phyloP scores from a whole-genome alignment of 1,284 basidiomycete species.

The Cutaneotrichosporon cavernicola region DNA sequence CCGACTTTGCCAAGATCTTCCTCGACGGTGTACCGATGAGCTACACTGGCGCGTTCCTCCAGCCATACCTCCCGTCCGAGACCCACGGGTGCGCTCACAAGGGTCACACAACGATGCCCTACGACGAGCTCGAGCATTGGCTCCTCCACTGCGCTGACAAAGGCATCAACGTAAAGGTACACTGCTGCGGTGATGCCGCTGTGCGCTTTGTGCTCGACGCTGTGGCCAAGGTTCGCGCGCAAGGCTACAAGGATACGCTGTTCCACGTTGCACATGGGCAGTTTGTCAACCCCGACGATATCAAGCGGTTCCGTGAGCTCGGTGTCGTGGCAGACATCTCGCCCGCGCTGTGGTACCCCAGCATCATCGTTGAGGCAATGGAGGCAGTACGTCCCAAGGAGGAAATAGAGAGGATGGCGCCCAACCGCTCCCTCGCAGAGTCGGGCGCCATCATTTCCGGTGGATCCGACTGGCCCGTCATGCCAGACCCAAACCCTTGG shows the following conservation, averaged over 20 bases:
- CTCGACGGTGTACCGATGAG: conserved; percentile 14
- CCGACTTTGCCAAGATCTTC: conserved; percentile 18
- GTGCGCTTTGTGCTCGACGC: conserved; percentile 16
- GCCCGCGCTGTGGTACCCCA: conserved; percentile 11
- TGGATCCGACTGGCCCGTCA: conserved; percentile 12
- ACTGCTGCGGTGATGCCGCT: conserved; percentile 11
- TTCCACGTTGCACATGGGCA: conserved; percentile 15
- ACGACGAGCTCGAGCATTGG: conserved; percentile 13
- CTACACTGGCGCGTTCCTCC: conserved; percentile 12
- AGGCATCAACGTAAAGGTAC: conserved; percentile 15
- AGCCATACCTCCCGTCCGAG: conserved; percentile 2
- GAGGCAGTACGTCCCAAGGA: not conserved
- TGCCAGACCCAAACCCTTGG: conserved; percentile 14
- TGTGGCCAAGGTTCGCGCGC: conserved; percentile 6
- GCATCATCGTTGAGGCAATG: conserved; percentile 8
- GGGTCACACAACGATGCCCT: conserved; percentile 15
- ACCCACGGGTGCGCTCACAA: not conserved
- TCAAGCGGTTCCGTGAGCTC: conserved; percentile 4
- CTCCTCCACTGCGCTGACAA: conserved; percentile 10
- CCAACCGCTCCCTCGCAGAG: conserved; percentile 5
- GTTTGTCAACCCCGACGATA: conserved; percentile 7
- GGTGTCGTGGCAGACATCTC: conserved; percentile 14
- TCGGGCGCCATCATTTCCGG: conserved; percentile 7
- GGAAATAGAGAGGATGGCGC: conserved; percentile 9
- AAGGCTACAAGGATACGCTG: conserved; percentile 1